Percentiles rank a stretch among this genome's conserved stretches.
phyloP scores from a whole-genome alignment of 2,329 filamentous ascomycete genomes.

The Chaetomiaceae sp. region DNA sequence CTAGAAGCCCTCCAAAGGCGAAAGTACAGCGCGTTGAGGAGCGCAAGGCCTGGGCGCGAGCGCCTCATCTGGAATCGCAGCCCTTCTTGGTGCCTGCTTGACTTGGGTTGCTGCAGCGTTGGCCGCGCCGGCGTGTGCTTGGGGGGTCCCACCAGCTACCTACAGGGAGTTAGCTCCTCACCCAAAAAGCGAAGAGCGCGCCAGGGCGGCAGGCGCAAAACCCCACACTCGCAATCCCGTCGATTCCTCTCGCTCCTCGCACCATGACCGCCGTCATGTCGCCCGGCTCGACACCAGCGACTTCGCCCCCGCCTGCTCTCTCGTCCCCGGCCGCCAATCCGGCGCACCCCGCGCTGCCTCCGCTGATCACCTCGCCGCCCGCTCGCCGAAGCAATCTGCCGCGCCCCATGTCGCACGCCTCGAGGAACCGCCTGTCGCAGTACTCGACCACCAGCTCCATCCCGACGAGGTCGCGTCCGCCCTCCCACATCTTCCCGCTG shows the following conservation, averaged over 20 bases:
- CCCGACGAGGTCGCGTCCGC: slow-evolving; percentile 66
- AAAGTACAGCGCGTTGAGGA: too few species aligned
- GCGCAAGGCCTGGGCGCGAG: too few species aligned
- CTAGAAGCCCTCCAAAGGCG: too few species aligned
- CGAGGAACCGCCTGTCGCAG: slow-evolving; percentile 75
- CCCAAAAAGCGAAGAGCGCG: background rate
- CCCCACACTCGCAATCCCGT: slow-evolving; percentile 9
- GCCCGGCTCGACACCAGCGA: slow-evolving; percentile 47
- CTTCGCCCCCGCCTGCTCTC: slow-evolving; percentile 47
- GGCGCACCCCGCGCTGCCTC: slow-evolving; percentile 49
- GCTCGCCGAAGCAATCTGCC: slow-evolving; percentile 55
- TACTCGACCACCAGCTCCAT: slow-evolving; percentile 65
- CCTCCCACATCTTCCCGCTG: slow-evolving; percentile 73
- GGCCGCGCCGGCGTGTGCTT: slow-evolving; percentile 6
- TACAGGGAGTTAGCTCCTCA: too few species aligned
- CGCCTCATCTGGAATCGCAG: slow-evolving; percentile 4
- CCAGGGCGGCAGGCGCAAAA: slow-evolving; percentile 17
- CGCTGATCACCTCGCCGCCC: slow-evolving; percentile 51
- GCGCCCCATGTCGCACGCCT: slow-evolving; percentile 67
- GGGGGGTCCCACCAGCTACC: slow-evolving; percentile 16
- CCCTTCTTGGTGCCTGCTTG: slow-evolving; percentile 6
- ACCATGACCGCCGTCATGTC: slow-evolving; percentile 51
- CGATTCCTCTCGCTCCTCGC: slow-evolving; percentile 25
- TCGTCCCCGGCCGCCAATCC: slow-evolving; percentile 41
- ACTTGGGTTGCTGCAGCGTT: too few species aligned